phyloP scores from a whole-genome alignment of 441 rosid species.

The Gossypium lobatum region DNA sequence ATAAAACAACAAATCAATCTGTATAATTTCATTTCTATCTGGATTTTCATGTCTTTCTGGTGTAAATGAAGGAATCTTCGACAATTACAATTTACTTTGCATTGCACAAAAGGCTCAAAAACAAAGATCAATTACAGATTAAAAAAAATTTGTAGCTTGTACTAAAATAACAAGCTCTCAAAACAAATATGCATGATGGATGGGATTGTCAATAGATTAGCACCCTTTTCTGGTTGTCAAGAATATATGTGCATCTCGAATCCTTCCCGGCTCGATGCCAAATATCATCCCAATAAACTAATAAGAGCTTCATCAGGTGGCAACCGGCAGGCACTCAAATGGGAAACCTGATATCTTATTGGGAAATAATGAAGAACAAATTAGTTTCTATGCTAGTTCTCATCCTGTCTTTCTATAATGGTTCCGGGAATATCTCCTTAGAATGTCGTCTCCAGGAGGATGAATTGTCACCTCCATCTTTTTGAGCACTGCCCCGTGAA shows the following conservation, averaged over 20 bases:
- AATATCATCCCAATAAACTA: conserved; percentile 4
- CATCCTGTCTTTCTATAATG: conserved; percentile 48
- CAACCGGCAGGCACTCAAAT: conserved; percentile 31
- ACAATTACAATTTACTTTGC: conserved; percentile 34
- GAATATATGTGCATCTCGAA: conserved; percentile 5
- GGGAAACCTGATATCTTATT: conserved; percentile 55
- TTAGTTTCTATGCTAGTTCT: conserved; percentile 24
- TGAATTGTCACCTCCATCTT: conserved; percentile 51
- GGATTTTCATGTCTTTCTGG: conserved; percentile 2
- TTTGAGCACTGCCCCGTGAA: conserved; percentile 57
- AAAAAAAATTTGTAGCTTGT: conserved; percentile 24
- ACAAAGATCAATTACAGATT: conserved; percentile 25
- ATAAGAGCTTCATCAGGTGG: conserved; percentile 24
- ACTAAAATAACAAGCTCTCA: conserved; percentile 25
- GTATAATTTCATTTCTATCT: conserved; percentile 12
- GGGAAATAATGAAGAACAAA: conserved; percentile 48
- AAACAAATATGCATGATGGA: conserved; percentile 22
- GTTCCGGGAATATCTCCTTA: conserved; percentile 82
- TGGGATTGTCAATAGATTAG: conserved; percentile 5
- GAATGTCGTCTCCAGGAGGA: conserved; percentile 65
- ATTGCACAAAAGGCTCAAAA: conserved; percentile 22
- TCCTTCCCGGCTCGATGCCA: not conserved
- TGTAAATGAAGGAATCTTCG: conserved; percentile 18
- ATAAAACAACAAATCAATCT: not conserved
- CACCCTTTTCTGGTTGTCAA: conserved; percentile 10